phyloP scores from a whole-genome alignment of 495 filamentous ascomycete genomes.

The Podospora australis region DNA sequence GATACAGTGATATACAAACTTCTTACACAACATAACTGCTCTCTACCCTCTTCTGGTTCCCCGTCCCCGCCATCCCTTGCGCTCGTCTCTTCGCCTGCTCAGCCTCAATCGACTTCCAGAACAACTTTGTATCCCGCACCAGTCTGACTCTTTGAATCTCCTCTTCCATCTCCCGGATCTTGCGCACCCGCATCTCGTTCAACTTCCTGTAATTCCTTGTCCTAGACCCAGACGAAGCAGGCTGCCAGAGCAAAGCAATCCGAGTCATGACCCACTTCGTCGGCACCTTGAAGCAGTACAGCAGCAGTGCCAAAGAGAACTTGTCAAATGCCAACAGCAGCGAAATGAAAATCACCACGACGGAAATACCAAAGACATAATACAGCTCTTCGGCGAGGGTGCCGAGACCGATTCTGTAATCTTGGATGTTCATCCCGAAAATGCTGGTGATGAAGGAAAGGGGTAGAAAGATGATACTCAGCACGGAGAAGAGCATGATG shows the following conservation, averaged over 20 bases:
- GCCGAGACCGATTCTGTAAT: conserved; percentile 13
- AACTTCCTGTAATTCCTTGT: conserved; percentile 7
- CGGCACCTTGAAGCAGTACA: conserved; percentile 13
- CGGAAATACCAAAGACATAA: conserved; percentile 10
- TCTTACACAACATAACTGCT: conserved; percentile 8
- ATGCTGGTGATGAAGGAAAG: conserved; percentile 11
- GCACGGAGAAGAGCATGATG: conserved; percentile 14
- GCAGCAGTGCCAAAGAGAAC: conserved; percentile 13
- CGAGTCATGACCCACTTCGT: conserved; percentile 11
- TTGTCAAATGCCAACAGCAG: conserved; percentile 14
- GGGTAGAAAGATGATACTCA: conserved; percentile 13
- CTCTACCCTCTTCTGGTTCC: conserved; percentile 3
- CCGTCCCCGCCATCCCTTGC: no score
- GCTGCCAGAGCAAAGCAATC: conserved; percentile 7
- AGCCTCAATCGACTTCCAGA: conserved; percentile 11
- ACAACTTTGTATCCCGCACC: conserved; percentile 13
- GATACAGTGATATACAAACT: neutral
- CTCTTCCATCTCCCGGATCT: conserved; percentile 11
- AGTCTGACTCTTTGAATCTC: conserved; percentile 10
- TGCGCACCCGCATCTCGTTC: conserved; percentile 8
- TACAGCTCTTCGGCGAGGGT: conserved; percentile 8
- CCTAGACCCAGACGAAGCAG: conserved; percentile 4
- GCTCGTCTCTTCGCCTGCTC: conserved; percentile 7
- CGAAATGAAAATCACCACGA: conserved; percentile 12
- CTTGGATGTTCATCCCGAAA: conserved; percentile 15